Percentiles rank a stretch among this genome's conserved stretches.
phyloP scores from a whole-genome alignment of 306 rosid species.

The Trichosanthes cucumerina region DNA sequence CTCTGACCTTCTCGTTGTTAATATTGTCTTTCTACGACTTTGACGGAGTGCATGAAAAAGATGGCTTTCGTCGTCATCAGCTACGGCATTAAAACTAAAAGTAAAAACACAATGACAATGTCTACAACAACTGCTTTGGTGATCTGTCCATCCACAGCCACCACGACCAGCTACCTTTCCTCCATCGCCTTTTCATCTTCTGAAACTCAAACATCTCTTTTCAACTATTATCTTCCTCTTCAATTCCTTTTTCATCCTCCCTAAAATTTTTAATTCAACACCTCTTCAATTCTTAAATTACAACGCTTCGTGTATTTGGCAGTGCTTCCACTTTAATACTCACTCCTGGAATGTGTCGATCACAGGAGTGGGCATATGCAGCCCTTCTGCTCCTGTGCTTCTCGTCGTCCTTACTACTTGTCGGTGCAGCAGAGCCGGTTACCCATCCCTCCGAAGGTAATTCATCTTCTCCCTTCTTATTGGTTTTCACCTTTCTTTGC shows the following conservation, averaged over 20 bases:
- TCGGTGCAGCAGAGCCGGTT: conserved; percentile 21
- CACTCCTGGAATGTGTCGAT: conserved; percentile 32
- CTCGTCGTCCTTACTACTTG: conserved; percentile 33
- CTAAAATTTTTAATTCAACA: neutral
- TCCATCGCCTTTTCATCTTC: neutral
- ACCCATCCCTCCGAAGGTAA: conserved; percentile 57
- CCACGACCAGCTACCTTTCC: neutral
- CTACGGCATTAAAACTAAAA: neutral
- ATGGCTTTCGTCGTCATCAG: neutral
- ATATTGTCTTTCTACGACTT: neutral
- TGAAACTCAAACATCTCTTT: neutral
- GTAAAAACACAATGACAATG: neutral
- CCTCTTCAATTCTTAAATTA: neutral
- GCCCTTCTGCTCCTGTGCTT: conserved; percentile 32
- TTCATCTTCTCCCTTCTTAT: neutral
- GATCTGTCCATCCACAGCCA: neutral
- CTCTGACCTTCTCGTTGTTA: neutral
- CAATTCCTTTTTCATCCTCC: neutral
- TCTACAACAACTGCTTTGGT: neutral
- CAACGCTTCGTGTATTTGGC: neutral
- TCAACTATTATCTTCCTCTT: neutral
- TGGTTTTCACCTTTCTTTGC: conserved; percentile 10
- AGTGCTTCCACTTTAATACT: neutral
- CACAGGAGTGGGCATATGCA: conserved; percentile 29
- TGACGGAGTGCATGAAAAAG: neutral